Evolutionary conservation across 2,329 filamentous ascomycete species (phyloP).

Genomic region (Venturia oleaginea): DNA sequence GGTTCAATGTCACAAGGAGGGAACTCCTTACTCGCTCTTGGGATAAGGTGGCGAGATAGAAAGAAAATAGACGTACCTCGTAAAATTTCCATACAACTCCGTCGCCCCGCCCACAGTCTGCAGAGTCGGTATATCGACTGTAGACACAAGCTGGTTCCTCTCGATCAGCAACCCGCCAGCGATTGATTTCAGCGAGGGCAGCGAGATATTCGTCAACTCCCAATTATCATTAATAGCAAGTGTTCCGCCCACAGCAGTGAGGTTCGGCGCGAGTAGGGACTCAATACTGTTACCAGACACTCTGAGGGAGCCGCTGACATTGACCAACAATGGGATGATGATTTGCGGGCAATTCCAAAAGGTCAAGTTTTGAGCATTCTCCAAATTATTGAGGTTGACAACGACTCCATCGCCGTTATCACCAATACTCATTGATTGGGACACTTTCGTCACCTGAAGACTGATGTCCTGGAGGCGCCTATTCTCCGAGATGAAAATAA

Average conservation of each 20-base stretch:
- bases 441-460: constrained; percentile 70
- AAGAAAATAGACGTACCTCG: constrained; percentile 51
- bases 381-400: constrained; percentile 68
- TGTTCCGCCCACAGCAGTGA: constrained; percentile 54
- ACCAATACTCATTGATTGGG: constrained; percentile 59
- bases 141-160: constrained; percentile 73
- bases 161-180: constrained; percentile 69
- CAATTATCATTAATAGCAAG: constrained; percentile 50
- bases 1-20: constrained; percentile 19
- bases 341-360: constrained; percentile 72
- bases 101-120: constrained; percentile 66
- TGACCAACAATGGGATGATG: constrained; percentile 60
- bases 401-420: constrained; percentile 68
- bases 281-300: constrained; percentile 72
- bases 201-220: constrained; percentile 61
- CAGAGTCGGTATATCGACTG: constrained; percentile 60
- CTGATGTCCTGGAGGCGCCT: constrained; percentile 63
- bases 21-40: not conserved
- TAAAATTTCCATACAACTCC: constrained; percentile 76
- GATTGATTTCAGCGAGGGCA: constrained; percentile 59
- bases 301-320: constrained; percentile 69
- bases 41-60: not conserved
- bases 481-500: constrained; percentile 88
- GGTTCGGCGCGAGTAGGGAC: constrained; percentile 55
- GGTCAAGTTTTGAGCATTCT: constrained; percentile 69